Evolutionary conservation across 2,329 filamentous ascomycete species (phyloP).

Genomic region (Daldinia sp.): DNA sequence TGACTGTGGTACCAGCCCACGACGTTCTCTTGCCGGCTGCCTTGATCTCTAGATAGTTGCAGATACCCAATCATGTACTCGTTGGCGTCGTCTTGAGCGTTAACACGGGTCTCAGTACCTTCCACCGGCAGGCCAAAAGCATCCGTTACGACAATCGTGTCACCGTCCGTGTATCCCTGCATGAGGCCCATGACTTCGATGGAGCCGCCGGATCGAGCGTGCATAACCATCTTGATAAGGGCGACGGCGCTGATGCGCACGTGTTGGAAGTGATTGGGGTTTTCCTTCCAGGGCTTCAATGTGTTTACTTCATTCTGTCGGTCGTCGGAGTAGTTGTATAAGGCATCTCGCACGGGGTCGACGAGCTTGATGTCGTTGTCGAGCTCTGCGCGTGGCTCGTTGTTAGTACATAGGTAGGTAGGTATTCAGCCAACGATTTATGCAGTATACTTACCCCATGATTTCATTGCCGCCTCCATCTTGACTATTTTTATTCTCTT

Average conservation of each 20-base stretch:
- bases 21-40: constrained; percentile 80
- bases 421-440: too few relatives aligned
- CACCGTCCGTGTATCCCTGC: constrained; percentile 89
- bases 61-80: constrained; percentile 95
- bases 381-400: constrained; percentile 67
- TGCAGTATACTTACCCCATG: constrained; percentile 64
- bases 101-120: constrained; percentile 97
- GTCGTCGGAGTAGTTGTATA: constrained; percentile 81
- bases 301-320: constrained; percentile 72
- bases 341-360: constrained; percentile 86
- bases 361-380: constrained; percentile 86
- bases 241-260: constrained; percentile 94
- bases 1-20: constrained; percentile 99
- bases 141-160: constrained; percentile 91
- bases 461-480: constrained; percentile 66
- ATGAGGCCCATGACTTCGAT: constrained; percentile 98
- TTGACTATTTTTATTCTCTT: constrained; percentile 30
- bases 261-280: constrained; percentile 89
- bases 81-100: constrained; percentile 93
- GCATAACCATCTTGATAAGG: constrained; percentile 99
- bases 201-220: constrained; percentile 90
- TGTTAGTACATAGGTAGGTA: constrained; percentile 30
- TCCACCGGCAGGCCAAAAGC: constrained; percentile 94
- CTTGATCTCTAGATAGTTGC: constrained; percentile 77
- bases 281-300: constrained; percentile 76